Conservation (phyloP, 2,329 filamentous ascomycete genomes). For the Colletotrichum graminicola region DNA sequence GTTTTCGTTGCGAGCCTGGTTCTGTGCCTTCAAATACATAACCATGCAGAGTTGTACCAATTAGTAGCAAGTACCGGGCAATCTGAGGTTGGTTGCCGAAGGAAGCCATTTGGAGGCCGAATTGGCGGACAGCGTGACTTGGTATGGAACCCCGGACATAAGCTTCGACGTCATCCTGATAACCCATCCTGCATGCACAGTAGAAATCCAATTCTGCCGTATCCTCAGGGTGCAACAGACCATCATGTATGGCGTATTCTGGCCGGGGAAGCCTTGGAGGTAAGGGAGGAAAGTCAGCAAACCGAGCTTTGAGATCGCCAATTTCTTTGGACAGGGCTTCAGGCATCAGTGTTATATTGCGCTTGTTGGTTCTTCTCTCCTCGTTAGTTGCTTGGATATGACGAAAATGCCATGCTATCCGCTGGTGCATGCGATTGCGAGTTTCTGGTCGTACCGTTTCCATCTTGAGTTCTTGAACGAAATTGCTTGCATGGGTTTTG, state of each 20-base stretch:
- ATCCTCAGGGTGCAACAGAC: neutral
- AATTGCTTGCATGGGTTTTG: neutral
- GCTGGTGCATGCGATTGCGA: neutral
- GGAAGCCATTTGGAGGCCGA: conserved; percentile 11
- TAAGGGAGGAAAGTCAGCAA: neutral
- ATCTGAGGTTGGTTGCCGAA: conserved; percentile 18
- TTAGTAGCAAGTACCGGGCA: conserved; percentile 2
- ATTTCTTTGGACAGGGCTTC: neutral
- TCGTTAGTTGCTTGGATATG: neutral
- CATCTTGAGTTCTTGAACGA: neutral
- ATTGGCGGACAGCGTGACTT: conserved; percentile 16
- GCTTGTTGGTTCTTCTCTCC: neutral
- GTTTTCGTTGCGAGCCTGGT: neutral
- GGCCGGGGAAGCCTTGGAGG: conserved; percentile 11
- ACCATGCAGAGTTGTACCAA: neutral
- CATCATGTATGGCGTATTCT: neutral
- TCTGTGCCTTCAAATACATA: conserved; percentile 15
- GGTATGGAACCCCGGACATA: neutral
- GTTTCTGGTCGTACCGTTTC: neutral
- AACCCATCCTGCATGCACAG: conserved; percentile 3
- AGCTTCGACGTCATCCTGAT: neutral
- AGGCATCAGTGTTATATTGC: neutral
- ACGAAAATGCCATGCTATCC: neutral
- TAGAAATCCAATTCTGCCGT: neutral
- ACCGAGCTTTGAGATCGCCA: conserved; percentile 1